These are phyloP conservation scores for Fomitopsis pulvina DNA, from an alignment of 768 basidiomycete species.

Conservation along the genomic window DNA sequence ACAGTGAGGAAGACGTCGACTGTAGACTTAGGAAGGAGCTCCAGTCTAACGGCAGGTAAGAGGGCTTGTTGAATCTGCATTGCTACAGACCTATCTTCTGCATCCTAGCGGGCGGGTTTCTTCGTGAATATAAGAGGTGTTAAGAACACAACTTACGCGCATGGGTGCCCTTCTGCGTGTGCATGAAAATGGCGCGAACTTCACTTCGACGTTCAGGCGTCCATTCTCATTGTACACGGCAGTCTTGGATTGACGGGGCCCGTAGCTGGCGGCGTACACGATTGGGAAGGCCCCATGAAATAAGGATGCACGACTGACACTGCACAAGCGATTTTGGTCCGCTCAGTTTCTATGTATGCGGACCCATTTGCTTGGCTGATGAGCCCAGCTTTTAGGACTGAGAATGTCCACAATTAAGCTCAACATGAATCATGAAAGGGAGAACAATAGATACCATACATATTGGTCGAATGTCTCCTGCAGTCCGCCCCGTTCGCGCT, in stretches of 20 bases:
- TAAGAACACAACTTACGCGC: slow-evolving; percentile 49
- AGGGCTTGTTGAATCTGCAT: slow-evolving; percentile 83
- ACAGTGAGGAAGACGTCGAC: slow-evolving; percentile 89
- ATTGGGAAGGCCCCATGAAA: slow-evolving; percentile 6
- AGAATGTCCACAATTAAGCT: slow-evolving; percentile 22
- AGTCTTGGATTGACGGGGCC: slow-evolving; percentile 80
- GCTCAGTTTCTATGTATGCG: slow-evolving; percentile 90
- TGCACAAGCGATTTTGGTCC: slow-evolving; percentile 91
- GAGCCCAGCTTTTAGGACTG: slow-evolving; percentile 86
- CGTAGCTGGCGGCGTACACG: slow-evolving; percentile 45
- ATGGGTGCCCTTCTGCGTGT: slow-evolving; percentile 72
- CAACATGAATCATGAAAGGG: slow-evolving; percentile 2
- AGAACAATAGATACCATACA: slow-evolving; percentile 44
- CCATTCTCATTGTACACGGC: slow-evolving; percentile 82
- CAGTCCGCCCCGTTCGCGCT: slow-evolving; percentile 43
- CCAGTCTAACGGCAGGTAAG: slow-evolving; percentile 75
- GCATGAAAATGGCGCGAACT: slow-evolving; percentile 93
- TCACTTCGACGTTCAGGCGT: slow-evolving; percentile 89
- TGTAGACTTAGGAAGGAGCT: slow-evolving; percentile 88
- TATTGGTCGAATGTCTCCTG: slow-evolving; percentile 74
- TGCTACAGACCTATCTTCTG: slow-evolving; percentile 84
- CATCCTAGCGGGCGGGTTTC: slow-evolving; percentile 60
- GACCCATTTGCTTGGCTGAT: slow-evolving; percentile 95
- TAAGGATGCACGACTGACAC: slow-evolving; percentile 55
- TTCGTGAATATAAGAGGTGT: neutral